These are phyloP conservation scores for Oldenlandia corymbosa DNA, from an alignment of 257 asterid genomes.

Conservation along the genomic window DNA sequence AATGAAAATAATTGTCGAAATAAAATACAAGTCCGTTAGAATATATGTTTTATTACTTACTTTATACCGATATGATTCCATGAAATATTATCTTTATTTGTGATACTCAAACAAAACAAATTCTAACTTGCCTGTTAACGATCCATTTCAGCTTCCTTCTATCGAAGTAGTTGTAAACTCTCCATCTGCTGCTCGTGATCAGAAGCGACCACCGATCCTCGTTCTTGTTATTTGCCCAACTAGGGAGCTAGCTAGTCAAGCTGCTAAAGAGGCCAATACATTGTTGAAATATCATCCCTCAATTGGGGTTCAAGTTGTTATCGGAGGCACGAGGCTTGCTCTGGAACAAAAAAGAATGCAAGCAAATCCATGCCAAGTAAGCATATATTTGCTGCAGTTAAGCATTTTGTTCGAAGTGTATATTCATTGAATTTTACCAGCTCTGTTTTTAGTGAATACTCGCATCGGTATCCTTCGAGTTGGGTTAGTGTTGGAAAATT, in stretches of 20 bases:
- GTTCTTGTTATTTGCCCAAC: conserved; percentile 96
- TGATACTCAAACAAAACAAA: not conserved
- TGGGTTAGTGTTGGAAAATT: not conserved
- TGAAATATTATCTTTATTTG: not conserved
- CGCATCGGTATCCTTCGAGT: not conserved
- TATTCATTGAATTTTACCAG: not conserved
- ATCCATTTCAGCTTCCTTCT: conserved; percentile 81
- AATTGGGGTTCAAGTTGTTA: conserved; percentile 94
- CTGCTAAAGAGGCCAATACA: conserved; percentile 82
- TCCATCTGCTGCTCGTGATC: conserved; percentile 43
- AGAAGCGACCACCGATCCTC: conserved; percentile 61
- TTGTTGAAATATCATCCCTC: conserved; percentile 90
- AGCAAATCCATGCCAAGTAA: conserved; percentile 93
- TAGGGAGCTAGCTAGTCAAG: conserved; percentile 93
- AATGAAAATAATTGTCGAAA: too few relatives aligned
- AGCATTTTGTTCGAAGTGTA: not conserved
- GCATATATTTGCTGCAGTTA: not conserved
- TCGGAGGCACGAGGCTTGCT: conserved; percentile 85
- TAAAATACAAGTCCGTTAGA: too few relatives aligned
- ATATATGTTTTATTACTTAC: too few relatives aligned
- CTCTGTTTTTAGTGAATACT: not conserved
- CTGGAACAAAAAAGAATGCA: conserved; percentile 90
- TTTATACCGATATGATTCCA: not conserved
- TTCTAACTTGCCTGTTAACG: not conserved
- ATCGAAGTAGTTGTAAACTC: conserved; percentile 72